Percentiles rank a stretch among this genome's conserved stretches.
These are phyloP conservation scores for Melanogaster broomeanus DNA, from an alignment of 768 basidiomycete species.

Conservation along the genomic window DNA sequence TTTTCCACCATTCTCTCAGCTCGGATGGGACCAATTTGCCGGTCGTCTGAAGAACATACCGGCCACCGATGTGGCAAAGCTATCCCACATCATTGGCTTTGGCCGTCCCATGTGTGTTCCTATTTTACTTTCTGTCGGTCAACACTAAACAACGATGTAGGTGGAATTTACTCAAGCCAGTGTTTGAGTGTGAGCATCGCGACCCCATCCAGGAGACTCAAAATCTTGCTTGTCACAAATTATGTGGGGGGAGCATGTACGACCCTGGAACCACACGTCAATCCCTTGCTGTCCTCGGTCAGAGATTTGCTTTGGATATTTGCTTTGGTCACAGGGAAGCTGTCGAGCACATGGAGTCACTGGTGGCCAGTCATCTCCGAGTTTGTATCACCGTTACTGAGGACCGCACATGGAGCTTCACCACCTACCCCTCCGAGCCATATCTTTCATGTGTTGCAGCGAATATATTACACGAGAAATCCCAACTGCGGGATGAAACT, in stretches of 20 bases:
- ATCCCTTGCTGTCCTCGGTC: conserved; percentile 7
- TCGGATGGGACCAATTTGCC: conserved; percentile 9
- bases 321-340: neutral
- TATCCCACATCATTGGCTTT: neutral
- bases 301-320: conserved; percentile 6
- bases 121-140: no score
- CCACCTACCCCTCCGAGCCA: conserved; percentile 10
- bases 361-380: conserved; percentile 7
- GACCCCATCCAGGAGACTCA: neutral
- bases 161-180: neutral
- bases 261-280: neutral
- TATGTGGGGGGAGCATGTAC: neutral
- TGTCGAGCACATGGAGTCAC: neutral
- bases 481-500: neutral
- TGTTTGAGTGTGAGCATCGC: no score
- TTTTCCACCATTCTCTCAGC: neutral
- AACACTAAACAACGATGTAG: neutral
- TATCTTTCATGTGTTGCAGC: conserved; percentile 7
- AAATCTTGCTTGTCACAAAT: neutral
- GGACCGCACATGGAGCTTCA: conserved; percentile 2
- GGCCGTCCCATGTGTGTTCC: neutral
- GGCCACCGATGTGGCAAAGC: conserved; percentile 1
- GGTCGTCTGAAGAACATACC: neutral
- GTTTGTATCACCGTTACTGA: conserved; percentile 1
- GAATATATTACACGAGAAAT: neutral